Percentiles rank a stretch among this genome's conserved stretches.
phyloP scores from a whole-genome alignment of 2,329 filamentous ascomycete species.

The Penicillium concentricum region DNA sequence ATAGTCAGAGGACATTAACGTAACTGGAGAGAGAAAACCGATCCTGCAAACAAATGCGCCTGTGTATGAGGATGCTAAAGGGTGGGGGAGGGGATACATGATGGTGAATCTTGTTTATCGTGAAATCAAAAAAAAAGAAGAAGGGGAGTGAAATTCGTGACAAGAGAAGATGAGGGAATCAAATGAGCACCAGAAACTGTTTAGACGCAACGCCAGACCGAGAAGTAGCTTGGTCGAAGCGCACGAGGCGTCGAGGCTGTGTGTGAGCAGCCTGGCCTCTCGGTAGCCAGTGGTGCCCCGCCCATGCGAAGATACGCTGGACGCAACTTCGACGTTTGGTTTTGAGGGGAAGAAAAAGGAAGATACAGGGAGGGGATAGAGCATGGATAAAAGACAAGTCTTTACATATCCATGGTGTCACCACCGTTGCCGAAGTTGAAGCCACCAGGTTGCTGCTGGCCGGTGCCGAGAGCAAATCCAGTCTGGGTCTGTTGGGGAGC shows the following conservation, averaged over 20 bases:
- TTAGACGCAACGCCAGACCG: background rate
- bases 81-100: constrained; percentile 42
- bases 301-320: background rate
- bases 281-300: background rate
- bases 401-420: constrained; percentile 74
- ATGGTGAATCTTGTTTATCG: constrained; percentile 50
- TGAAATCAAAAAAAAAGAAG: constrained; percentile 33
- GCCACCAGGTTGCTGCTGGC: constrained; percentile 67
- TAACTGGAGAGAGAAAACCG: constrained; percentile 25
- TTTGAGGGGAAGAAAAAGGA: background rate
- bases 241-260: background rate
- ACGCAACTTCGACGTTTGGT: constrained; percentile 5
- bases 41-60: constrained; percentile 38
- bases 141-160: constrained; percentile 19
- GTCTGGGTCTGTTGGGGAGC: constrained; percentile 68
- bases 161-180: constrained; percentile 12
- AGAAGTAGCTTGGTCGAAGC: background rate
- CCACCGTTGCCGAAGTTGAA: constrained; percentile 87
- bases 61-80: constrained; percentile 43
- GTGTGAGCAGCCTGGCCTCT: background rate
- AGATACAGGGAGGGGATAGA: background rate
- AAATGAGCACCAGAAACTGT: constrained; percentile 7
- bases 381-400: background rate
- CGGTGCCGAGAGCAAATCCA: constrained; percentile 68
- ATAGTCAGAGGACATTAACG: constrained; percentile 23